A percentile compares a stretch with the other conserved stretches of the same genome.
These are phyloP conservation scores for Abelmoschus esculentus DNA, from an alignment of 345 rosid genomes.

Conservation along the genomic window DNA sequence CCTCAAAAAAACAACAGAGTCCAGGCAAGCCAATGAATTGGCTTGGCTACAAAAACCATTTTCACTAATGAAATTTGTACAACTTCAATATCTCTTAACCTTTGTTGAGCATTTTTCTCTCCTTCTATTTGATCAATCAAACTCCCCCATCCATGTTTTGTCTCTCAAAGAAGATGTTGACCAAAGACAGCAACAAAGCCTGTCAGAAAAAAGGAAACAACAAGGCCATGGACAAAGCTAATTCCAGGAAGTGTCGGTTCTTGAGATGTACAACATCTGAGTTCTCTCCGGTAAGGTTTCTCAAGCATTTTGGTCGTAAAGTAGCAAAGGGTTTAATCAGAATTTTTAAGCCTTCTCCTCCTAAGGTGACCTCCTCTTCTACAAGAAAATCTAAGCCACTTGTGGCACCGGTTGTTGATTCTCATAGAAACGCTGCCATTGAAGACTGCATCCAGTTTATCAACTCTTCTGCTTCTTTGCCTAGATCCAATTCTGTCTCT, in stretches of 20 bases:
- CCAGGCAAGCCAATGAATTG: too few relatives aligned
- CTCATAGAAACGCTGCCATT: slow-evolving; percentile 6
- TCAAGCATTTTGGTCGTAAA: slow-evolving; percentile 33
- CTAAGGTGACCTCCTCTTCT: slow-evolving; percentile 26
- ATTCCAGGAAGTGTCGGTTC: slow-evolving; percentile 34
- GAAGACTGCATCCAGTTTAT: slow-evolving; percentile 84
- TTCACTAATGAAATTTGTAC: too few relatives aligned
- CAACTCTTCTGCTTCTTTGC: slow-evolving; percentile 48
- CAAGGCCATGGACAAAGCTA: too few relatives aligned
- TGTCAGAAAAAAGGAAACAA: too few relatives aligned
- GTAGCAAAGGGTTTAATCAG: slow-evolving; percentile 19
- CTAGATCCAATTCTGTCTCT: slow-evolving; percentile 41
- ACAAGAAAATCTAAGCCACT: slow-evolving; percentile 28
- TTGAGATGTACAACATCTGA: slow-evolving; percentile 26
- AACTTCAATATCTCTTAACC: too few relatives aligned
- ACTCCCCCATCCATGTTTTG: too few relatives aligned
- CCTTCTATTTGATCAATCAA: too few relatives aligned
- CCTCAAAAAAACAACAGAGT: too few relatives aligned
- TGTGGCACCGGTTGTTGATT: slow-evolving; percentile 35
- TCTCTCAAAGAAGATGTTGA: too few relatives aligned
- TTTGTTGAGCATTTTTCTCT: too few relatives aligned
- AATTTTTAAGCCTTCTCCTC: slow-evolving; percentile 22
- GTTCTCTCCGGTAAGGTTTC: slow-evolving; percentile 34
- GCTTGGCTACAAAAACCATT: too few relatives aligned
- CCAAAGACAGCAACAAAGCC: too few relatives aligned